phyloP scores from a whole-genome alignment of 306 rosid genomes.

The Dalbergia cochinchinensis region DNA sequence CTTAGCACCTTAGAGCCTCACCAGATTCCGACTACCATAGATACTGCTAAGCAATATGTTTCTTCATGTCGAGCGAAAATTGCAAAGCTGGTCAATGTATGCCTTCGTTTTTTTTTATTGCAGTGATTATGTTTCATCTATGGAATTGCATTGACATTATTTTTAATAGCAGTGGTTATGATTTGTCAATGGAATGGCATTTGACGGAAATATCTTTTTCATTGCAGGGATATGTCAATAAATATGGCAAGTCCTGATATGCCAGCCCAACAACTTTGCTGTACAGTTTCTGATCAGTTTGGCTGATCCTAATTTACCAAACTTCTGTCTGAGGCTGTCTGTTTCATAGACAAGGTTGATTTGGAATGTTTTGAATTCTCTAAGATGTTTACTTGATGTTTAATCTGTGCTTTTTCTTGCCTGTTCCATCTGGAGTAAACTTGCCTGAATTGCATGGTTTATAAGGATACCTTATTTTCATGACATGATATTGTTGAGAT shows the following conservation, averaged over 20 bases:
- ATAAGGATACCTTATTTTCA: constrained; percentile 36
- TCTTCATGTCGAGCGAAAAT: constrained; percentile 72
- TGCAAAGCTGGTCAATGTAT: constrained; percentile 84
- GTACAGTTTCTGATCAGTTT: constrained; percentile 64
- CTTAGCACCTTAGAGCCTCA: constrained; percentile 76
- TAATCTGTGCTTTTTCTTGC: constrained; percentile 35
- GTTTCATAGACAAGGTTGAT: constrained; percentile 49
- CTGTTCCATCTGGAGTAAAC: constrained; percentile 42
- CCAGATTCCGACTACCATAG: constrained; percentile 71
- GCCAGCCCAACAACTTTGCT: constrained; percentile 53
- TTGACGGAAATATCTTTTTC: constrained; percentile 56
- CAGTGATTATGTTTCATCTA: constrained; percentile 33
- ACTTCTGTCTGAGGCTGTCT: constrained; percentile 52
- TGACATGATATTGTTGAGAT: constrained; percentile 25
- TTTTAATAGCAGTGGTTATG: constrained; percentile 20
- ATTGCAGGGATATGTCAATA: constrained; percentile 93
- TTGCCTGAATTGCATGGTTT: constrained; percentile 46
- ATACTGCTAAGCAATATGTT: constrained; percentile 72
- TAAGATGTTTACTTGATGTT: constrained; percentile 42
- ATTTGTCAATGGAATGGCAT: constrained; percentile 18
- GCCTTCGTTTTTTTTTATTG: constrained; percentile 46
- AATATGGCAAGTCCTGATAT: constrained; percentile 83
- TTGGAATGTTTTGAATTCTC: constrained; percentile 43
- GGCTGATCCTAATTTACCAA: constrained; percentile 51
- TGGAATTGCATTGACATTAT: constrained; percentile 28